phyloP scores from a whole-genome alignment of 2,329 filamentous ascomycete species.

The Fonsecaea pedrosoi region DNA sequence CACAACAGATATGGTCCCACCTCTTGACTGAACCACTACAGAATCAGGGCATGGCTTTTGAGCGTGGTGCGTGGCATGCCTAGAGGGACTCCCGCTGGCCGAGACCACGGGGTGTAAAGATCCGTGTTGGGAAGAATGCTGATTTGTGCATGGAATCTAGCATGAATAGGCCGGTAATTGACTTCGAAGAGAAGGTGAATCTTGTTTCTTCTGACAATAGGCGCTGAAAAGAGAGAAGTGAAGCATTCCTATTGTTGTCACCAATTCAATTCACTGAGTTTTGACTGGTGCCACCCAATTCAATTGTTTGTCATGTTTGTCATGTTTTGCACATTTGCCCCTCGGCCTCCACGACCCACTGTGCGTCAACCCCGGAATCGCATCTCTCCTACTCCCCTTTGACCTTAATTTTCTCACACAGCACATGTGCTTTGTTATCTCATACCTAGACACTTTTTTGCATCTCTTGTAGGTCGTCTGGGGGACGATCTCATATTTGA shows the following conservation, averaged over 20 bases:
- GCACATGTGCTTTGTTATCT: neutral
- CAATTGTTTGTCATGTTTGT: neutral
- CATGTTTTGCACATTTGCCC: neutral
- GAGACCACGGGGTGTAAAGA: neutral
- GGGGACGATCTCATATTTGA: neutral
- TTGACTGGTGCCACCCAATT: neutral
- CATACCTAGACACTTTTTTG: neutral
- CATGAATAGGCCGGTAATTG: neutral
- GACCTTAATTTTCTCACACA: conserved; percentile 1
- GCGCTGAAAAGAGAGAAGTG: neutral
- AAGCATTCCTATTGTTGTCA: neutral
- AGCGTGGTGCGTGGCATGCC: neutral
- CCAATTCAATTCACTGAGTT: neutral
- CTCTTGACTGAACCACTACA: neutral
- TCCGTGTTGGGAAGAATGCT: neutral
- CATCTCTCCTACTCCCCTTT: neutral
- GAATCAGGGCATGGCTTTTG: neutral
- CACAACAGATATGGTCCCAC: neutral
- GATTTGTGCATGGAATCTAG: neutral
- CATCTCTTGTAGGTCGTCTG: neutral
- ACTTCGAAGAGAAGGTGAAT: neutral
- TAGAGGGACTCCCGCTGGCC: neutral
- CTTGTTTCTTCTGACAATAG: neutral
- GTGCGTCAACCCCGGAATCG: conserved; percentile 5
- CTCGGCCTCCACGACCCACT: neutral